A percentile compares a stretch with the other conserved stretches of the same genome.
phyloP scores from a whole-genome alignment of 2,329 filamentous ascomycete species.

The Zymoseptoria crescenta region DNA sequence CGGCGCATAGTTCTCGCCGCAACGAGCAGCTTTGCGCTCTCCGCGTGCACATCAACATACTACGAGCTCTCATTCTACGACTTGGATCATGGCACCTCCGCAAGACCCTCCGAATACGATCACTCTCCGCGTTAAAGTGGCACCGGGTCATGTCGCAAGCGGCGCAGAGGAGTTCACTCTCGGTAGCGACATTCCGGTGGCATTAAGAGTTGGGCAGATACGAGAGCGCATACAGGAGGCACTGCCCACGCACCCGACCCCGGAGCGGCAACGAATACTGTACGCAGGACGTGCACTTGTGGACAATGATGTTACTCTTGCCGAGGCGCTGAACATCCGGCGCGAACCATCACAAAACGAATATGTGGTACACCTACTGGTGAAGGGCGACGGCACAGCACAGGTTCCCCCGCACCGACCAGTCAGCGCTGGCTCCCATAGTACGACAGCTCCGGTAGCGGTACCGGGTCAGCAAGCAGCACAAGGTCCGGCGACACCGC shows the following conservation, averaged over 20 bases:
- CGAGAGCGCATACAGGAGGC: slow-evolving; percentile 44
- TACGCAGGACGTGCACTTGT: slow-evolving; percentile 49
- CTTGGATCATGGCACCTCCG: slow-evolving; percentile 20
- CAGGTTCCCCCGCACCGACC: slow-evolving; percentile 9
- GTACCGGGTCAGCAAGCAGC: slow-evolving; percentile 6
- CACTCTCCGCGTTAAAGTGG: slow-evolving; percentile 27
- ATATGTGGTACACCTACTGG: slow-evolving; percentile 29
- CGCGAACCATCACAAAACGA: slow-evolving; percentile 37
- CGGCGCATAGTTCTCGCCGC: not conserved
- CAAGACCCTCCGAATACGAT: slow-evolving; percentile 23
- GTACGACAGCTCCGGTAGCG: not conserved
- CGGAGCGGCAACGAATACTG: slow-evolving; percentile 48
- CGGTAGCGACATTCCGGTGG: slow-evolving; percentile 18
- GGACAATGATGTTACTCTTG: slow-evolving; percentile 42
- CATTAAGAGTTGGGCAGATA: slow-evolving; percentile 44
- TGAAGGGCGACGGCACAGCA: slow-evolving; percentile 21
- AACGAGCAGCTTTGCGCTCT: not conserved
- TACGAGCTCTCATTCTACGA: no score
- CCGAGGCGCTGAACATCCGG: slow-evolving; percentile 43
- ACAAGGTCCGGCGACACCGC: not conserved
- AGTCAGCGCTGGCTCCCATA: slow-evolving; percentile 5
- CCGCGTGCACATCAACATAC: no score
- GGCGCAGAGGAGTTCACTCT: slow-evolving; percentile 23
- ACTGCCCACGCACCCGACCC: slow-evolving; percentile 40
- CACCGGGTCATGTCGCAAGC: slow-evolving; percentile 23